Evolutionary conservation across 306 rosid species (phyloP).

Genomic region (apple (Malus domestica)): DNA sequence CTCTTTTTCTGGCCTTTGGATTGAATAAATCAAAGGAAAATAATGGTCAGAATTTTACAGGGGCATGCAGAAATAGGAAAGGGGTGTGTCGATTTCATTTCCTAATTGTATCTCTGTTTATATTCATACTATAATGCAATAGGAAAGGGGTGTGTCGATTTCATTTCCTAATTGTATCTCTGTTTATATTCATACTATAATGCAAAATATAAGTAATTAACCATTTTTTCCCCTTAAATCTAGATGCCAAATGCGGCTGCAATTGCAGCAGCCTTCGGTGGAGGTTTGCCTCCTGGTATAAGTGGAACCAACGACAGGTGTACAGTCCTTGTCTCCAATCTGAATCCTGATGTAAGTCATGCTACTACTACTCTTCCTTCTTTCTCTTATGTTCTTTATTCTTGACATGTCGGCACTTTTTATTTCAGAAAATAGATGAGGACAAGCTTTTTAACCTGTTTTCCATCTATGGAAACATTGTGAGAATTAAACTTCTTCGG

Average conservation of each 20-base stretch:
- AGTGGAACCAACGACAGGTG: slow-evolving; percentile 97
- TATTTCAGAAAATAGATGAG: slow-evolving; percentile 84
- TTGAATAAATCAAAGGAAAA: no score
- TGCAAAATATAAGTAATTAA: neutral
- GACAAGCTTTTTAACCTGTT: slow-evolving; percentile 95
- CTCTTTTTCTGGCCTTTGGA: no score
- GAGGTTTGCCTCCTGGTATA: slow-evolving; percentile 95
- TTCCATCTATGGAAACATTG: slow-evolving; percentile 95
- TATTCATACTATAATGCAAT: neutral
- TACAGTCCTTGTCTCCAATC: slow-evolving; percentile 85
- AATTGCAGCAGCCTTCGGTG: slow-evolving; percentile 87
- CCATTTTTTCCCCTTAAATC: slow-evolving; percentile 10
- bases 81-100: no score
- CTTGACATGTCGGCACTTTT: slow-evolving; percentile 8
- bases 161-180: neutral
- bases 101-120: neutral
- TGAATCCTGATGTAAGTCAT: slow-evolving; percentile 78
- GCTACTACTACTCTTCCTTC: neutral
- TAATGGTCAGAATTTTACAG: no score
- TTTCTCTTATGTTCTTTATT: slow-evolving; percentile 3
- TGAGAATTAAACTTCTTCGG: slow-evolving; percentile 85
- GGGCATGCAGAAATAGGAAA: no score
- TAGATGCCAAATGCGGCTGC: slow-evolving; percentile 93
- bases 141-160: no score
- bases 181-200: neutral